Evolutionary conservation across 2,329 filamentous ascomycete genomes (phyloP).

Genomic region (Cladosporium cucumerinum): DNA sequence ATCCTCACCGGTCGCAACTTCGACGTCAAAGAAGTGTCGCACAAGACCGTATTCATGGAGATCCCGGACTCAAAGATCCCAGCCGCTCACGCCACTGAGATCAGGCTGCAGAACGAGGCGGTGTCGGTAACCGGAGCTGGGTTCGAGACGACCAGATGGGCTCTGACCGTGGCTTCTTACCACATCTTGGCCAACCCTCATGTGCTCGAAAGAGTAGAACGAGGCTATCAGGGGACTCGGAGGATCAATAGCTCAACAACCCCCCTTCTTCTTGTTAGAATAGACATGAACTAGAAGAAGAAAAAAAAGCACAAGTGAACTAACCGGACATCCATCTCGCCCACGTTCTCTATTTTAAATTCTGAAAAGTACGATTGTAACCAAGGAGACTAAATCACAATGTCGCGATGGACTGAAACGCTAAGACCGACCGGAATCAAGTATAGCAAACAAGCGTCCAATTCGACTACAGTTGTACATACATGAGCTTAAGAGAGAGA

Average conservation of each 20-base stretch:
- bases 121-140: not conserved
- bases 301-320: too few relatives aligned
- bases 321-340: not conserved
- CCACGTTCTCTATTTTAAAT: not conserved
- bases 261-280: not conserved
- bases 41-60: not conserved
- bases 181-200: not conserved
- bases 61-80: not conserved
- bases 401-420: not conserved
- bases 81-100: not conserved
- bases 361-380: not conserved
- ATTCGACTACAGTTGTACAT: not conserved
- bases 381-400: not conserved
- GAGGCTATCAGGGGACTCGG: not conserved
- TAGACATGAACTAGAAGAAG: not conserved
- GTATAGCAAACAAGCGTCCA: not conserved
- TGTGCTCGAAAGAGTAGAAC: not conserved
- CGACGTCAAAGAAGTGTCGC: not conserved
- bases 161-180: not conserved
- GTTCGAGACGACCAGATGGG: not conserved
- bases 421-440: not conserved
- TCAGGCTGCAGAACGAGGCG: not conserved
- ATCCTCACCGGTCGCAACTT: not conserved
- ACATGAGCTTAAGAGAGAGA: not conserved
- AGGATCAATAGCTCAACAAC: not conserved